Conservation (phyloP, 352 stramenopile genomes). For the Aphanomyces euteiches region DNA sequence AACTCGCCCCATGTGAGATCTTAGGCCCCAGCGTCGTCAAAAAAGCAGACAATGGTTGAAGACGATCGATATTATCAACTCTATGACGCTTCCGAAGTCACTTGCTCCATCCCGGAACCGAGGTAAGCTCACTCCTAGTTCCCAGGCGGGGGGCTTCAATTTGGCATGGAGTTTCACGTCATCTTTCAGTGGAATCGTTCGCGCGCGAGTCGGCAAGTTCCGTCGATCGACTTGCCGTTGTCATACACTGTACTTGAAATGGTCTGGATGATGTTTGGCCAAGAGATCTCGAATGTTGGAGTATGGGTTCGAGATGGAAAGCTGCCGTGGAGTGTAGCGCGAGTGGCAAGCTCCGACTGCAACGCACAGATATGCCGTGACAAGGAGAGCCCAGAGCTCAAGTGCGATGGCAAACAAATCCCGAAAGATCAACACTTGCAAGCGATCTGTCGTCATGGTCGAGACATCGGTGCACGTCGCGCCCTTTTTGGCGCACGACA, state of each 20-base stretch:
- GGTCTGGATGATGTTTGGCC: slow-evolving; percentile 23
- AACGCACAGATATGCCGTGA: slow-evolving; percentile 11
- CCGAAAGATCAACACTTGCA: background rate
- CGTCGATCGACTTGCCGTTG: too few relatives aligned
- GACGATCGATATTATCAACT: too few relatives aligned
- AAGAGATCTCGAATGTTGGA: slow-evolving; percentile 29
- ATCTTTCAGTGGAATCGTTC: background rate
- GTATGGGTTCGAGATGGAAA: slow-evolving; percentile 30
- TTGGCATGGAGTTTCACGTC: too few relatives aligned
- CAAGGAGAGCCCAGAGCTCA: slow-evolving; percentile 20
- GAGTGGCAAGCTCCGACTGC: slow-evolving; percentile 17
- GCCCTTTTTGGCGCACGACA: slow-evolving; percentile 17
- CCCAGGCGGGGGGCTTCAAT: too few relatives aligned
- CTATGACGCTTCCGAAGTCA: too few relatives aligned
- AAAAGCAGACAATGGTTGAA: too few relatives aligned
- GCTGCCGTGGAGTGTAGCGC: slow-evolving; percentile 15
- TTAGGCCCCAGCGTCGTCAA: too few relatives aligned
- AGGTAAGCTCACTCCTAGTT: too few relatives aligned
- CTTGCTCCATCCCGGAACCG: too few relatives aligned
- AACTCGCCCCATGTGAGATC: too few relatives aligned
- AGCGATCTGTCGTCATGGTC: background rate
- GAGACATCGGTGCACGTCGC: background rate
- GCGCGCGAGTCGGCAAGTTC: background rate
- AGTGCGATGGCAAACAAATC: slow-evolving; percentile 18
- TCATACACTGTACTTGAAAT: slow-evolving; percentile 21